Conservation (phyloP, 768 basidiomycete genomes). For the Tylopilus balloui region DNA sequence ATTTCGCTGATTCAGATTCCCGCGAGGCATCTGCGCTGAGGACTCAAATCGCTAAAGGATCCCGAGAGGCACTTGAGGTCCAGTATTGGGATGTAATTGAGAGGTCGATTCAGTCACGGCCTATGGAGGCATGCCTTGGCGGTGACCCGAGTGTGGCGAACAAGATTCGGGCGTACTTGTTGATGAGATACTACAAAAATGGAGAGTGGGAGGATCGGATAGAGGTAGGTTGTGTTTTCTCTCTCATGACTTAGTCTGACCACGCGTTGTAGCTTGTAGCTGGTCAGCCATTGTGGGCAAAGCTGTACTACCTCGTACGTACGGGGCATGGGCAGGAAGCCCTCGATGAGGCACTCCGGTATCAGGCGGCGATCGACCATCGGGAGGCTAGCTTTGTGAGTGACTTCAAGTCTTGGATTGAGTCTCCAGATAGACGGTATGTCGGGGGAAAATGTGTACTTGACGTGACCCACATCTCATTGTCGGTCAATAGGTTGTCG, state of each 20-base stretch:
- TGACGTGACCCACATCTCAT: conserved; percentile 1
- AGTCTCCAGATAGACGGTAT: conserved; percentile 73
- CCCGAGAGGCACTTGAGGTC: conserved; percentile 78
- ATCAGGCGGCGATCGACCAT: conserved; percentile 67
- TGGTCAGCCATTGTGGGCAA: conserved; percentile 89
- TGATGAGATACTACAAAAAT: conserved; percentile 74
- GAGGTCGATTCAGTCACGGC: conserved; percentile 73
- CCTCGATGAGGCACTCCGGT: conserved; percentile 64
- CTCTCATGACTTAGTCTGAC: background rate
- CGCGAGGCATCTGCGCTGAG: conserved; percentile 64
- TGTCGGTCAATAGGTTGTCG: conserved; percentile 46
- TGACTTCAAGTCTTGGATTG: conserved; percentile 79
- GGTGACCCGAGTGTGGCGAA: conserved; percentile 89
- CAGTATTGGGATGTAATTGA: conserved; percentile 86
- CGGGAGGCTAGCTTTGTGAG: conserved; percentile 80
- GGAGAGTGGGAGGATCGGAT: conserved; percentile 84
- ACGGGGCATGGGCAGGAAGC: conserved; percentile 82
- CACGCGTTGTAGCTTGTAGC: conserved; percentile 60
- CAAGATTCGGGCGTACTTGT: conserved; percentile 83
- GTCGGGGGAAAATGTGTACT: conserved; percentile 15
- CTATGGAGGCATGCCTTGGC: conserved; percentile 81
- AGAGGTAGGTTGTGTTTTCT: conserved; percentile 53
- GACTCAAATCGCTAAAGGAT: conserved; percentile 72
- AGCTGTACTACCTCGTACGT: conserved; percentile 87
- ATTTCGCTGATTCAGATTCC: conserved; percentile 61